Conservation (phyloP, 306 rosid species). For the Erythrophleum fordii region DNA sequence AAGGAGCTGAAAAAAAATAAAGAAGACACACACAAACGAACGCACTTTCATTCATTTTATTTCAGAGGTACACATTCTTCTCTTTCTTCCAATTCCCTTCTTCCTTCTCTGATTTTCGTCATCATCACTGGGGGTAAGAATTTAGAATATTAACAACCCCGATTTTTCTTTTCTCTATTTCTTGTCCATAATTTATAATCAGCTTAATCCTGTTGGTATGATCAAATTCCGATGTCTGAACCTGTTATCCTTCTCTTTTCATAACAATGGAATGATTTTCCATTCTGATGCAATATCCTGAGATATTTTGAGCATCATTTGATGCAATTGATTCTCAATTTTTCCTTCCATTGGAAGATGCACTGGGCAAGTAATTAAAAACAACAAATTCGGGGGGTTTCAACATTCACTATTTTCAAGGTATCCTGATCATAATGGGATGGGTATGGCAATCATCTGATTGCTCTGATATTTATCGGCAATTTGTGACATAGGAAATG, state of each 20-base stretch:
- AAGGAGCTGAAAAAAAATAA: slow-evolving; percentile 20
- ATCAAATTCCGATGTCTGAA: slow-evolving; percentile 15
- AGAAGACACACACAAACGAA: background rate
- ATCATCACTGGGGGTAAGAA: background rate
- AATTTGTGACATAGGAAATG: background rate
- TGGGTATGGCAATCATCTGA: background rate
- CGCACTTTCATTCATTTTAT: slow-evolving; percentile 34
- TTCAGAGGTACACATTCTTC: slow-evolving; percentile 52
- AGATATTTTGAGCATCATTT: background rate
- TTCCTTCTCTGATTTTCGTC: slow-evolving; percentile 20
- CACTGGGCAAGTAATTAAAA: background rate
- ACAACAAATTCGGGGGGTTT: background rate
- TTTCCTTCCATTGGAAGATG: background rate
- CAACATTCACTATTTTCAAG: background rate
- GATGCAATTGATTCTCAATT: background rate
- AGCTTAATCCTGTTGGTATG: background rate
- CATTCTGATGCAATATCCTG: background rate
- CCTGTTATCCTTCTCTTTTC: background rate
- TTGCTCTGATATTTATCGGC: background rate
- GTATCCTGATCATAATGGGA: background rate
- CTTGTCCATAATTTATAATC: background rate
- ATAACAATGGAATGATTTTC: background rate
- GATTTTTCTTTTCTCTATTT: background rate
- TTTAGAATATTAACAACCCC: background rate
- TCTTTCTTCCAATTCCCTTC: background rate